Base-by-base conservation (phyloP, 2,329 filamentous ascomycete species). In the Helminthosporium solani region DNA sequence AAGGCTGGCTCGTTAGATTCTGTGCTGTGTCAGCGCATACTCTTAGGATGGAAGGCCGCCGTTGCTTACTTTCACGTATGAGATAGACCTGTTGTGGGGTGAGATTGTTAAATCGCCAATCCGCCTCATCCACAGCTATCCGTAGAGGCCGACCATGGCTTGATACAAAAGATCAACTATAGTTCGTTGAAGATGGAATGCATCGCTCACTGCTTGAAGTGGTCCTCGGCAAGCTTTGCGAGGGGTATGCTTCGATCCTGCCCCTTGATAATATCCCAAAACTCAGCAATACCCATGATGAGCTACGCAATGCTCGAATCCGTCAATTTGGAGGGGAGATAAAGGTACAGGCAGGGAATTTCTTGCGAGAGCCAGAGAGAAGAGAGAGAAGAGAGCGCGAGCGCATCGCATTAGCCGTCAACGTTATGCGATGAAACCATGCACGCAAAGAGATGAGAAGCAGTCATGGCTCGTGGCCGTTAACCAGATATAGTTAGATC, bases 91-190 rank as follows among this genome's bases (percentile, higher is more conserved):
- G 60, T 4, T 60, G 49, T 12, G 44, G 16, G 0, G 63, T 71
- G 5, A 76, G 46, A 44, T 75, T 75, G 46, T 69, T 68, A 58
- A 74, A 76, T 0, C 71, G 60, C 72, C 71, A 76, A 23, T 70
- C 67, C 3, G 72, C 70, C 50, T 74, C 71, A 36, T 76, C 73
- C 1, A 75, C 63, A 11, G 73, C 73, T 23, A 76, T 69, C 8
- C 68, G 52, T 1, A 75, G 56, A 6, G 72, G 69, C 18, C 67
- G 62, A 25, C 61, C 60, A 54, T 69, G 56, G n/a, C n/a, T n/a
- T n/a, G n/a, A n/a, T n/a, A n/a, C n/a, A n/a, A n/a, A n/a, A n/a
- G n/a, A n/a, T n/a, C n/a, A n/a, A n/a, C n/a, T n/a, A n/a, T n/a
- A n/a, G n/a, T n/a, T n/a, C n/a, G n/a, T n/a, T n/a, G n/a, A n/a